Percentiles rank a stretch among this genome's conserved stretches.
phyloP scores from a whole-genome alignment of 179 eudicot genomes.

The Spergularia azorica region DNA sequence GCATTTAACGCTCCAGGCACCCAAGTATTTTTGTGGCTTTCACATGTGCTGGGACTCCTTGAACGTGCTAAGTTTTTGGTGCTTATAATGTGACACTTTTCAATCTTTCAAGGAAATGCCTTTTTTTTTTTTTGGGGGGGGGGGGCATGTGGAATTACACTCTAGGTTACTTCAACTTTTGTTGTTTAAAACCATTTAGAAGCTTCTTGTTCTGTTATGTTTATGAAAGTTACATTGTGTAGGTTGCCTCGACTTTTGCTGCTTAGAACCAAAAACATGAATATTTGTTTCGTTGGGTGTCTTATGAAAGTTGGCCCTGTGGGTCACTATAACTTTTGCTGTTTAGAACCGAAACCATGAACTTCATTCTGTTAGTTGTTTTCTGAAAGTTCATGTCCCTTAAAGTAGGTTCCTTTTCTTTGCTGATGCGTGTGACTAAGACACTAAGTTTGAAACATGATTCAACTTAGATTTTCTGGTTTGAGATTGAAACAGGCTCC shows the following conservation, averaged over 20 bases:
- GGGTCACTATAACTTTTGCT: neutral
- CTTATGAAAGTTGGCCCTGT: neutral
- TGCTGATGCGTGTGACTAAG: constrained; percentile 6
- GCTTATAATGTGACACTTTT: neutral
- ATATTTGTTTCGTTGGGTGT: too few relatives aligned
- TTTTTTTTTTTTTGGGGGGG: neutral
- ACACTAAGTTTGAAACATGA: neutral
- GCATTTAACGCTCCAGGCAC: neutral
- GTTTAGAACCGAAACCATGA: neutral
- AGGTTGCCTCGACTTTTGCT: too few relatives aligned
- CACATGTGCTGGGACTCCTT: neutral
- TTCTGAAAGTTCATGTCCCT: neutral
- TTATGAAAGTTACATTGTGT: too few relatives aligned
- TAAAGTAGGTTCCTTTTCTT: neutral
- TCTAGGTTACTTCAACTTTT: neutral
- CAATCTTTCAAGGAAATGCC: neutral
- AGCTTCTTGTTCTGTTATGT: too few relatives aligned
- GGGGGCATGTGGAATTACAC: neutral
- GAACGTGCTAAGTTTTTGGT: too few relatives aligned
- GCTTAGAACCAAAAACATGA: too few relatives aligned
- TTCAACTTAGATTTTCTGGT: constrained; percentile 18
- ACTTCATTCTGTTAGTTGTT: neutral
- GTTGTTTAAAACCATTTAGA: too few relatives aligned
- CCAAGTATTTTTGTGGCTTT: constrained; percentile 8
- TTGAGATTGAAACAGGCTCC: constrained; percentile 65